A percentile compares a stretch with the other conserved stretches of the same genome.
Evolutionary conservation across 306 rosid genomes (phyloP).

Genomic region (Parietaria judaica): DNA sequence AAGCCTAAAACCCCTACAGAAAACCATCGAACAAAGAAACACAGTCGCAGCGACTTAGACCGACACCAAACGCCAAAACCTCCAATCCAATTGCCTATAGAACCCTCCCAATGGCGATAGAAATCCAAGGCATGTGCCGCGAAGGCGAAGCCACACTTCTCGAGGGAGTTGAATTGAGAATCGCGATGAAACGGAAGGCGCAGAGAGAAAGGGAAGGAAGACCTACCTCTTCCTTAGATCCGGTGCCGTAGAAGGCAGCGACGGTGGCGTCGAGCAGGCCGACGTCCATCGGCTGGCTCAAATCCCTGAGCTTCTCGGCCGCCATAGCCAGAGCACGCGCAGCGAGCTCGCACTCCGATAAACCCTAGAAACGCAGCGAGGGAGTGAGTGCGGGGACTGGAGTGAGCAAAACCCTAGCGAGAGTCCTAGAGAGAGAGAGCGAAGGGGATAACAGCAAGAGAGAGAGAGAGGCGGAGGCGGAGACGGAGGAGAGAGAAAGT

Average conservation of each 20-base stretch:
- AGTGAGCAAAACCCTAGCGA: conserved; percentile 27
- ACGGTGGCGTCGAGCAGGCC: conserved; percentile 89
- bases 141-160: background rate
- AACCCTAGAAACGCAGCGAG: conserved; percentile 37
- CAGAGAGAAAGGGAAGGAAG: background rate
- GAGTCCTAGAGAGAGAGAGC: conserved; percentile 5
- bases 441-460: background rate
- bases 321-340: conserved; percentile 47
- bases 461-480: conserved; percentile 4
- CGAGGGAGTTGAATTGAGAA: conserved; percentile 4
- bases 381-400: conserved; percentile 25
- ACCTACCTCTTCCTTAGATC: conserved; percentile 93
- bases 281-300: conserved; percentile 88
- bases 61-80: conserved; percentile 7
- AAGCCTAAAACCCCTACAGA: conserved; percentile 1
- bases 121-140: background rate
- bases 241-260: conserved; percentile 97
- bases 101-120: background rate
- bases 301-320: conserved; percentile 91
- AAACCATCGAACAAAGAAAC: conserved; percentile 8
- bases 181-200: conserved; percentile 1
- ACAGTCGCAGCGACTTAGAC: background rate
- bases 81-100: background rate
- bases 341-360: conserved; percentile 7
- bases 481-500: background rate